Conservation (phyloP, 257 asterid genomes). For the Jacaranda mimosifolia region DNA sequence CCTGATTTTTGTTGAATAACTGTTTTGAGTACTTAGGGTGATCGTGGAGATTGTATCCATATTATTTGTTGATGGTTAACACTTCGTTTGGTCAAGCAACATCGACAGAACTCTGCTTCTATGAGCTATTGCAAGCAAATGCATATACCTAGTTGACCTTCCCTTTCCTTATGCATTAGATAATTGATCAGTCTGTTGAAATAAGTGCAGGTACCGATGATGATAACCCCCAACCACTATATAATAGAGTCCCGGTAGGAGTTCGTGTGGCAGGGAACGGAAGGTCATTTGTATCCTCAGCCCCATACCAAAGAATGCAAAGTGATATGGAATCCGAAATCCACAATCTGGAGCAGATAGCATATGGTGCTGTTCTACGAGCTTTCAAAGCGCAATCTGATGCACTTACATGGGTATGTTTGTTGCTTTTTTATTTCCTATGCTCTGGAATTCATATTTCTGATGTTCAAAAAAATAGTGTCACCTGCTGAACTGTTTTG, state of each 20-base stretch:
- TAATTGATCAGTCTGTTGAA: slow-evolving; percentile 31
- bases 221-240: slow-evolving; percentile 59
- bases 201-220: slow-evolving; percentile 60
- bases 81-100: slow-evolving; percentile 26
- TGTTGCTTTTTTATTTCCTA: slow-evolving; percentile 28
- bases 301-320: slow-evolving; percentile 61
- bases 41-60: neutral
- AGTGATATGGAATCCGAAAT: slow-evolving; percentile 87
- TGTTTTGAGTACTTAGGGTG: slow-evolving; percentile 1
- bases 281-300: slow-evolving; percentile 55
- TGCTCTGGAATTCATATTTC: slow-evolving; percentile 3
- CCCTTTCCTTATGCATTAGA: slow-evolving; percentile 8
- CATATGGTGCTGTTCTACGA: slow-evolving; percentile 90
- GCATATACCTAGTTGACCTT: neutral
- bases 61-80: neutral
- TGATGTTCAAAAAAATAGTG: slow-evolving; percentile 21
- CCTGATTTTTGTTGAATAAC: neutral
- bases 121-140: slow-evolving; percentile 10
- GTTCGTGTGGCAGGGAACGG: slow-evolving; percentile 58
- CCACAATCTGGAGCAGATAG: slow-evolving; percentile 94
- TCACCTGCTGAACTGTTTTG: slow-evolving; percentile 25
- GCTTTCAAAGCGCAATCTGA: slow-evolving; percentile 99
- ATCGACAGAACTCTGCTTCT: neutral
- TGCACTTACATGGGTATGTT: slow-evolving; percentile 94
- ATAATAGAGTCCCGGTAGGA: slow-evolving; percentile 54